Conservation (phyloP, 352 stramenopile genomes). For the Globisporangium nagaii region DNA sequence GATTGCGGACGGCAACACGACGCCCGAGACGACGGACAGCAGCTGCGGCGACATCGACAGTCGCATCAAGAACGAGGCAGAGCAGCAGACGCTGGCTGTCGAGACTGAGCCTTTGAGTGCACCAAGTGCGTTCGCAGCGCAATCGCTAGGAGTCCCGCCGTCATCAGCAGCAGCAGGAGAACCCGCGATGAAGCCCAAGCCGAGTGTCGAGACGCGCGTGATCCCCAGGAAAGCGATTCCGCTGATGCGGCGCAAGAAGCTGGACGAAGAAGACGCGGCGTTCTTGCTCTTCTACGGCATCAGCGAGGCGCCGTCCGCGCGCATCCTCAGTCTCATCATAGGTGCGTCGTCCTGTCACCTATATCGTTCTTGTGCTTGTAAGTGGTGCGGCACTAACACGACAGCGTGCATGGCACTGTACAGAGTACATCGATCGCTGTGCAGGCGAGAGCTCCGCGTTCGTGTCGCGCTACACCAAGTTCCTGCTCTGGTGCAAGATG, state of each 20-base stretch:
- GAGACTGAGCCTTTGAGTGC: neutral
- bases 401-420: neutral
- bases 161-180: neutral
- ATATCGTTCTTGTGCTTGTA: neutral
- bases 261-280: constrained; percentile 61
- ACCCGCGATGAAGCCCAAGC: neutral
- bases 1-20: constrained; percentile 2
- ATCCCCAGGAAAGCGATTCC: constrained; percentile 7
- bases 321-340: constrained; percentile 49
- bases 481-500: constrained; percentile 50
- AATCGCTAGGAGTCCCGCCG: neutral
- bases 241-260: constrained; percentile 15
- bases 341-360: constrained; percentile 21
- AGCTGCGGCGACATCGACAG: constrained; percentile 6
- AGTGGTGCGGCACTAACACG: neutral
- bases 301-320: constrained; percentile 35
- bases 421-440: constrained; percentile 49
- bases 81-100: neutral
- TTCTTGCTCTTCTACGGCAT: constrained; percentile 67
- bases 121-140: neutral
- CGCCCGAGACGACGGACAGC: constrained; percentile 7
- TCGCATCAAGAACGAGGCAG: constrained; percentile 5
- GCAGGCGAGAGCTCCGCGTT: constrained; percentile 25
- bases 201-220: neutral
- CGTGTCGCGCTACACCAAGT: constrained; percentile 33